These are phyloP conservation scores for Heliamphora ciliata DNA, from an alignment of 179 eudicot species.

Conservation along the genomic window DNA sequence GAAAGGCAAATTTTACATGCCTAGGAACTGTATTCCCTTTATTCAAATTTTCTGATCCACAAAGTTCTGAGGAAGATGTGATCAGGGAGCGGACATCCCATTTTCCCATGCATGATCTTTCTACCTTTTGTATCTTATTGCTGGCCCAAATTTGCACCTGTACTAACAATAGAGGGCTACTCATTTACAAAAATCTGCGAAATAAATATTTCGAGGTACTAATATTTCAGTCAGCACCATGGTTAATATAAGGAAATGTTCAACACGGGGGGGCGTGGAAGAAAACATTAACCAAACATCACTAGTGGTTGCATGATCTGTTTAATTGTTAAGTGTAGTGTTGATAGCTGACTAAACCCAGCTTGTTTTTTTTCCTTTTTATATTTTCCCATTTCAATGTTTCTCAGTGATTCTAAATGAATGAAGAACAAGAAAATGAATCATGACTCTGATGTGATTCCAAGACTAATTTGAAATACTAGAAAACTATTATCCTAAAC, in stretches of 20 bases:
- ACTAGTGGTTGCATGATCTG: not conserved
- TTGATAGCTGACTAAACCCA: too few relatives aligned
- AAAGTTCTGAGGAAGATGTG: conserved; percentile 62
- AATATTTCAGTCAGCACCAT: not conserved
- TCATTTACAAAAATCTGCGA: not conserved
- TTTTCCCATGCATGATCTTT: conserved; percentile 77
- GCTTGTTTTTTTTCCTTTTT: too few relatives aligned
- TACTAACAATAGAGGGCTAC: conserved; percentile 15
- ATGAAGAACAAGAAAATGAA: not conserved
- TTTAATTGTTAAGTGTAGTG: too few relatives aligned
- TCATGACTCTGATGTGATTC: not conserved
- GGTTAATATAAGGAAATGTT: not conserved
- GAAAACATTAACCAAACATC: not conserved
- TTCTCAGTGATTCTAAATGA: too few relatives aligned
- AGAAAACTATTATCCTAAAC: not conserved
- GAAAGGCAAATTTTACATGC: conserved; percentile 64
- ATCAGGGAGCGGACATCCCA: conserved; percentile 75
- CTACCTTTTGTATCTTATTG: conserved; percentile 76
- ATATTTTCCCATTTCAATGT: too few relatives aligned
- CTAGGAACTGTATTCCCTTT: conserved; percentile 41
- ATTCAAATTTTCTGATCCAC: conserved; percentile 58
- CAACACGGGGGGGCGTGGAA: not conserved
- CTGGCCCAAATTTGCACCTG: conserved; percentile 98
- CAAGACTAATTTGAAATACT: too few relatives aligned
- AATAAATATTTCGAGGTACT: not conserved